phyloP scores from a whole-genome alignment of 2,329 filamentous ascomycete species.

The Ascochyta clinopodiicola region DNA sequence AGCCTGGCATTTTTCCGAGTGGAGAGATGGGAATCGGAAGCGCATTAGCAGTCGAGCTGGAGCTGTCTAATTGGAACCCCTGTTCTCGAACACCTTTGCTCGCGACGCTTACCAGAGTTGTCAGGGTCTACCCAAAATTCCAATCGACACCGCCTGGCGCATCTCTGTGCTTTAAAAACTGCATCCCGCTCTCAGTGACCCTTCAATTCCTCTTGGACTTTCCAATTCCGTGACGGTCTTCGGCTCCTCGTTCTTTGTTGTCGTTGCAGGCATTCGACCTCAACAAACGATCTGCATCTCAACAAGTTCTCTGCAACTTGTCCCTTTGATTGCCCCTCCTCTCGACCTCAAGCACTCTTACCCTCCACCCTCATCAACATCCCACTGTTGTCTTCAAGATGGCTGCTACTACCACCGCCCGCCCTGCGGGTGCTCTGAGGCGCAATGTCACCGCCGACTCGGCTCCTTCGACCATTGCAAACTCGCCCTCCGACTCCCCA shows the following conservation, averaged over 20 bases:
- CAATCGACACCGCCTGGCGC: constrained; percentile 34
- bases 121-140: constrained; percentile 30
- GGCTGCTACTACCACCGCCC: constrained; percentile 61
- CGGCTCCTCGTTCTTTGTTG: constrained; percentile 11
- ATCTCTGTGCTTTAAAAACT: constrained; percentile 17
- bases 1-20: constrained; percentile 22
- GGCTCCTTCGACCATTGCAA: constrained; percentile 58
- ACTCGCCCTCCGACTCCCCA: constrained; percentile 66
- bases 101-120: constrained; percentile 21
- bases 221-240: constrained; percentile 20
- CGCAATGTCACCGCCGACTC: constrained; percentile 60
- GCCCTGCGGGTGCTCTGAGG: constrained; percentile 56
- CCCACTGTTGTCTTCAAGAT: constrained; percentile 25
- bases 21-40: constrained; percentile 19
- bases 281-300: constrained; percentile 33
- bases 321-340: constrained; percentile 12
- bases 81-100: constrained; percentile 27
- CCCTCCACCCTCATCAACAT: constrained; percentile 5
- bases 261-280: constrained; percentile 21
- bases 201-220: constrained; percentile 30
- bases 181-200: constrained; percentile 6
- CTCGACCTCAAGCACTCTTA: constrained; percentile 1
- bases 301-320: constrained; percentile 30
- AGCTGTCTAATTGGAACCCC: constrained; percentile 21
- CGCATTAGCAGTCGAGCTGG: constrained; percentile 25